Evolutionary conservation across 305 asterid species (phyloP).

Genomic region (Solanum chacoense): DNA sequence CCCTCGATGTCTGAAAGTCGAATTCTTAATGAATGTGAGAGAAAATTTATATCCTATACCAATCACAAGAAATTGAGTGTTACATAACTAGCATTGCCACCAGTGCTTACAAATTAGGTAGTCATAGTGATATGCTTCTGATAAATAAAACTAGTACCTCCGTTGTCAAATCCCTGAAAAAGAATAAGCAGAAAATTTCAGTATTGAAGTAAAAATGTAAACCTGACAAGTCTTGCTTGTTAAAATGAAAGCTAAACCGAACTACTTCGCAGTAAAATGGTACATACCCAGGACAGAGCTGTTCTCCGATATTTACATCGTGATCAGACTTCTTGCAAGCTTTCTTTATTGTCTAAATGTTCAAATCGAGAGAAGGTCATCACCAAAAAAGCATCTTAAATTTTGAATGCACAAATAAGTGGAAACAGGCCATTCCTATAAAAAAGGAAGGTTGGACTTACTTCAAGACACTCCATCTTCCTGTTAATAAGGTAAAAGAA

Average conservation of each 20-base stretch:
- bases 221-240: neutral
- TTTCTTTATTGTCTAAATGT: conserved; percentile 6
- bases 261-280: neutral
- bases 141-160: neutral
- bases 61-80: neutral
- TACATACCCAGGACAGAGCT: neutral
- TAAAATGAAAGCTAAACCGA: neutral
- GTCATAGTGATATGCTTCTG: neutral
- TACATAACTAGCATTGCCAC: neutral
- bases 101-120: neutral
- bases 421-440: neutral
- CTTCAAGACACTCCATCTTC: conserved; percentile 7
- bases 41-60: neutral
- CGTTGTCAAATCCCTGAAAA: conserved; percentile 4
- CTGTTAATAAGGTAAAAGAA: neutral
- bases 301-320: neutral
- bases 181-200: neutral
- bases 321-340: conserved; percentile 9
- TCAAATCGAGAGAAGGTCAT: neutral
- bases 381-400: neutral
- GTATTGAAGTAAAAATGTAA: neutral
- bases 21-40: conserved; percentile 1
- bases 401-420: neutral
- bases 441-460: neutral
- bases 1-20: neutral